Evolutionary conservation across 75 land plant species (phyloP).

Genomic region (Isoetes taiwanensis): DNA sequence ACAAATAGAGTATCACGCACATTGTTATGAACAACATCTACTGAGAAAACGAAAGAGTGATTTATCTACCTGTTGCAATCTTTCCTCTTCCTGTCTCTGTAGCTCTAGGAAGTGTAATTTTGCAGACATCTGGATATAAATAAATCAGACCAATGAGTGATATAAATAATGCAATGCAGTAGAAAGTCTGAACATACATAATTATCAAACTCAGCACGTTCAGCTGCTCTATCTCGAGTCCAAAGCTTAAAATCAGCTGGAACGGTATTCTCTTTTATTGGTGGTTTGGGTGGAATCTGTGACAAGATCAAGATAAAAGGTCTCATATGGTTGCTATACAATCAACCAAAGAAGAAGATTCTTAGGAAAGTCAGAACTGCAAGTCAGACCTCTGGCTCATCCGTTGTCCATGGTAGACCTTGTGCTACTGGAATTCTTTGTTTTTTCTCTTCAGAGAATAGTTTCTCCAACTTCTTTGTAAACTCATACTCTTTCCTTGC

Average conservation of each 20-base stretch:
- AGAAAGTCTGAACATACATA: slow-evolving; percentile 22
- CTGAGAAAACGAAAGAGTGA: background rate
- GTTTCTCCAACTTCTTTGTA: slow-evolving; percentile 45
- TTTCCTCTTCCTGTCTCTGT: slow-evolving; percentile 39
- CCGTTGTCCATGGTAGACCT: slow-evolving; percentile 94
- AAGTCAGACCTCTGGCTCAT: slow-evolving; percentile 58
- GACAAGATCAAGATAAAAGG: background rate
- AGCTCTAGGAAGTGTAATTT: slow-evolving; percentile 33
- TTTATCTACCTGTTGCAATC: slow-evolving; percentile 38
- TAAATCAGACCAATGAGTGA: background rate
- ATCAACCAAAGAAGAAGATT: no score
- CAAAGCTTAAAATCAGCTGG: slow-evolving; percentile 49
- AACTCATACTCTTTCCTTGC: slow-evolving; percentile 53
- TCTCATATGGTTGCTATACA: no score
- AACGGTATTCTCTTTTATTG: slow-evolving; percentile 41
- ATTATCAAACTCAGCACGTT: slow-evolving; percentile 54
- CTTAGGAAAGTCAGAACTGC: no score
- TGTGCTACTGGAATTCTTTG: slow-evolving; percentile 69
- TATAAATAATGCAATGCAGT: background rate
- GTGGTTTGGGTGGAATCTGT: slow-evolving; percentile 35
- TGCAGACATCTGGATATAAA: slow-evolving; percentile 56
- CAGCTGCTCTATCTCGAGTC: slow-evolving; percentile 43
- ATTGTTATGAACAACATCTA: background rate
- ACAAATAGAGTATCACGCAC: background rate
- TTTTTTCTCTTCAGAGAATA: slow-evolving; percentile 44